phyloP scores from a whole-genome alignment of 345 rosid genomes.

The Cochlearia excelsa region DNA sequence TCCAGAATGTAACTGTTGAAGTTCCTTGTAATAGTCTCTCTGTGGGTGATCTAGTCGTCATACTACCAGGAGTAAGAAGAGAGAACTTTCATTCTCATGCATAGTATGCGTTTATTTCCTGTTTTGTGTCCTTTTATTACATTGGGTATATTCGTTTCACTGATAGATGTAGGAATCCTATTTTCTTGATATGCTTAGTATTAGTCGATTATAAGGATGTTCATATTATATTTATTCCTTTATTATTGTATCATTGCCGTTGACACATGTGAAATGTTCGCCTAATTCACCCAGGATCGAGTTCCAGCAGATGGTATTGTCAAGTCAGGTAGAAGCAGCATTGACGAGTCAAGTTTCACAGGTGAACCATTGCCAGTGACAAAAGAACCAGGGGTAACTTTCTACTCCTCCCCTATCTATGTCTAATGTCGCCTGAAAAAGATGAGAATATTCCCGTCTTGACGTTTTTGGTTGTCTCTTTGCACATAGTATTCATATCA shows the following conservation, averaged over 20 bases:
- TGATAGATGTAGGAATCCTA: not conserved
- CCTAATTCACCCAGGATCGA: constrained; percentile 61
- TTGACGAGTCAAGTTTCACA: constrained; percentile 94
- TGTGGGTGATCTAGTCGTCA: constrained; percentile 82
- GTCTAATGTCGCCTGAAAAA: constrained; percentile 16
- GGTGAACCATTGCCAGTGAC: constrained; percentile 98
- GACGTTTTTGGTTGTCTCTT: constrained; percentile 1
- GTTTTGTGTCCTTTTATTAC: constrained; percentile 17
- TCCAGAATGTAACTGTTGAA: constrained; percentile 57
- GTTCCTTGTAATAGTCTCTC: constrained; percentile 81
- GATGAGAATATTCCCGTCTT: constrained; percentile 5
- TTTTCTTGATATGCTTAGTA: constrained; percentile 3
- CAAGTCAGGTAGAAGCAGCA: constrained; percentile 86
- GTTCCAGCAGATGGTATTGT: constrained; percentile 92
- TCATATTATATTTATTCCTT: not conserved
- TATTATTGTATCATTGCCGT: constrained; percentile 1
- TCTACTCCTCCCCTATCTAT: constrained; percentile 23
- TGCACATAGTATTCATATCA: constrained; percentile 5
- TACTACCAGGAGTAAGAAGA: constrained; percentile 88
- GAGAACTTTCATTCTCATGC: constrained; percentile 29
- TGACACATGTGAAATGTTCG: constrained; percentile 17
- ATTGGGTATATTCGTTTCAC: not conserved
- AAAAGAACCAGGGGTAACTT: constrained; percentile 77
- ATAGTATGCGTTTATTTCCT: constrained; percentile 19
- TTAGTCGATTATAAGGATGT: not conserved